Evolutionary conservation across 2,329 filamentous ascomycete genomes (phyloP).

Genomic region (Ceratocystis alfenasii): DNA sequence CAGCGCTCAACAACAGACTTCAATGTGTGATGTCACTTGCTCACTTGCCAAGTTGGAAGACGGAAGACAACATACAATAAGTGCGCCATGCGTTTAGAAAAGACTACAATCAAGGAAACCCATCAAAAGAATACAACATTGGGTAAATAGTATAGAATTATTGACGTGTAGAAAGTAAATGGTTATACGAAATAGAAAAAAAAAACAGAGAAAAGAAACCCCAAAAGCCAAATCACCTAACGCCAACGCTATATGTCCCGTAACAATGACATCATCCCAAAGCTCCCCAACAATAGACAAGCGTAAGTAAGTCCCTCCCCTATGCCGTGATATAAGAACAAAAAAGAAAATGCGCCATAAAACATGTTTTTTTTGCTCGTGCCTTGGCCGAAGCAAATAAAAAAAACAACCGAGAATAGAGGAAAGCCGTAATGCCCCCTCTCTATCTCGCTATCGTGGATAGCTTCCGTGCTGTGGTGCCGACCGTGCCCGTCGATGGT

Average conservation of each 20-base stretch:
- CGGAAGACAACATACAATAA: no score
- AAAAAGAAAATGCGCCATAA: neutral
- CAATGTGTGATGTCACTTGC: conserved; percentile 48
- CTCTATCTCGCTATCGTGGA: neutral
- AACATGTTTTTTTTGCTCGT: no score
- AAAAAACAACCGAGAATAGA: neutral
- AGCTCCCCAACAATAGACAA: neutral
- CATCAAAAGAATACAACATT: no score
- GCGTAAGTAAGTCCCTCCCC: neutral
- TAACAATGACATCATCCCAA: neutral
- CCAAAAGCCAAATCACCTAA: neutral
- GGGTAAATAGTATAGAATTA: no score
- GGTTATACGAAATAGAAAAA: no score
- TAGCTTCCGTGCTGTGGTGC: conserved; percentile 8
- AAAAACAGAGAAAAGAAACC: no score
- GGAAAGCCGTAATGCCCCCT: no score
- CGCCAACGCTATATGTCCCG: neutral
- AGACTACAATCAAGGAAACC: no score
- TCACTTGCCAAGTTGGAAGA: no score
- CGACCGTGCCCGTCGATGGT: conserved; percentile 31
- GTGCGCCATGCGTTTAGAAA: no score
- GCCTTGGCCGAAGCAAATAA: neutral
- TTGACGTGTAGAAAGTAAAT: no score
- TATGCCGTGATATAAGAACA: neutral
- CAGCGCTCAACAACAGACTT: conserved; percentile 71